These are phyloP conservation scores for Silybum marianum DNA, from an alignment of 129 eudicot genomes.

Conservation along the genomic window DNA sequence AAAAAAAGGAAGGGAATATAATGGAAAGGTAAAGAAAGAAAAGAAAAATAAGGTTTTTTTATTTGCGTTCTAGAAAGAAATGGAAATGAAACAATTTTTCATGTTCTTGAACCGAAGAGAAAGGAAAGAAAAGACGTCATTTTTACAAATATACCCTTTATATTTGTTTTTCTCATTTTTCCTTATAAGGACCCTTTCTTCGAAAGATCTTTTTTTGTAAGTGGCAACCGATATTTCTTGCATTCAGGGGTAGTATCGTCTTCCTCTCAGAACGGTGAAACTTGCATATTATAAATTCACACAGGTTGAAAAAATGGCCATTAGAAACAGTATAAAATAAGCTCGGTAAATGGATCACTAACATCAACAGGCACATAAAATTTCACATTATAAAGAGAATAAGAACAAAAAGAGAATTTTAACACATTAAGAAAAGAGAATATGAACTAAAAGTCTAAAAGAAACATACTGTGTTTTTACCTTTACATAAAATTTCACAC, in stretches of 20 bases:
- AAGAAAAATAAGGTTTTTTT: not conserved
- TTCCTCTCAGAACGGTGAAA: not conserved
- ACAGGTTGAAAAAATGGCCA: not conserved
- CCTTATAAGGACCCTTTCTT: not conserved
- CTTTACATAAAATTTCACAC: not conserved
- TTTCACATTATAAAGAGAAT: not conserved
- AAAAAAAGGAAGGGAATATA: not conserved
- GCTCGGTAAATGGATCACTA: not conserved
- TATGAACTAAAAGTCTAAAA: no score
- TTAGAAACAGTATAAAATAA: not conserved
- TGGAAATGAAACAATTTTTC: not conserved
- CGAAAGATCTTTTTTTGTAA: not conserved
- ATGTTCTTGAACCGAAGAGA: not conserved
- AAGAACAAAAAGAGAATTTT: not conserved
- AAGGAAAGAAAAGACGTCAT: not conserved
- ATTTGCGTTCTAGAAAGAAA: not conserved
- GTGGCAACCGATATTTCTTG: not conserved
- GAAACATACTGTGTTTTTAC: no score
- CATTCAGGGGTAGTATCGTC: not conserved
- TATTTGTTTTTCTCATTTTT: not conserved
- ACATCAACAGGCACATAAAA: not conserved
- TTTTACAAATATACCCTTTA: not conserved
- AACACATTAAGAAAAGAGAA: no score
- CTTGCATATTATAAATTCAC: constrained; percentile 4
- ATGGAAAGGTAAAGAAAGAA: not conserved